Evolutionary conservation across 2,329 filamentous ascomycete species (phyloP), one percentile per base, ranked within the genome.

Genomic region (Beauveria asiatica): DNA sequence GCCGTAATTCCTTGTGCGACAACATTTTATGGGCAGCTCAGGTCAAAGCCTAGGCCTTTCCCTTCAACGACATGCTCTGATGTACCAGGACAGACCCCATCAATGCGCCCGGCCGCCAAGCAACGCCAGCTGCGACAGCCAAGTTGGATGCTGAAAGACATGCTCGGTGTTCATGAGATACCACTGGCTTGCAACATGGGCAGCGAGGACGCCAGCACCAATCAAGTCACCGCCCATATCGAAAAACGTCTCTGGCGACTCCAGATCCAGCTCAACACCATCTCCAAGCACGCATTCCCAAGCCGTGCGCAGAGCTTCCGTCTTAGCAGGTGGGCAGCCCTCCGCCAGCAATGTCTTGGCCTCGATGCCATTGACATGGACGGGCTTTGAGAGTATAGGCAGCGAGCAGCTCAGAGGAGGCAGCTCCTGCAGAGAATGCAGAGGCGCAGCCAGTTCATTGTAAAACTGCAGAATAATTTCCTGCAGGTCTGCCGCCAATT

Each of bases 71-170:
- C 17, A 3, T 3, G 13, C 4, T 1, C 37, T 48, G 11, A 13
- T 51, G 4, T 21, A 8, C 2, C 49, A 10, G 5, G 13, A 39
- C n/a, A 37, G 25, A 16, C 1, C 16, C 25, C 9, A 11, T 45
- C n/a, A 57, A 39, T 57, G 54, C 3, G 44, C 54, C 16, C 30
- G 54, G 30, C 44, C 6, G 33, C 33, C 45, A 3, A 57, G 54
- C 21, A 57, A 49, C 1, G 54, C 54, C 13, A 57, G 19, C 54
- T 57, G 54, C 30, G 44, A 57, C 30, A 57, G 30, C 54, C 54
- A 57, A 41, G 44, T 57, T 8, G 44, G 54, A 48, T 49, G 54
- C 19, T 49, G 44, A 23, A 57, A 57, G 9, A 57, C 54, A 57
- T 57, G 30, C 17, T 57, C 54, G 1, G 44, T 57, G 30, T 21